Evolutionary conservation across 2,329 filamentous ascomycete genomes (phyloP), one percentile per base, ranked within the genome.

Genomic region (Albifimbria verrucaria): DNA sequence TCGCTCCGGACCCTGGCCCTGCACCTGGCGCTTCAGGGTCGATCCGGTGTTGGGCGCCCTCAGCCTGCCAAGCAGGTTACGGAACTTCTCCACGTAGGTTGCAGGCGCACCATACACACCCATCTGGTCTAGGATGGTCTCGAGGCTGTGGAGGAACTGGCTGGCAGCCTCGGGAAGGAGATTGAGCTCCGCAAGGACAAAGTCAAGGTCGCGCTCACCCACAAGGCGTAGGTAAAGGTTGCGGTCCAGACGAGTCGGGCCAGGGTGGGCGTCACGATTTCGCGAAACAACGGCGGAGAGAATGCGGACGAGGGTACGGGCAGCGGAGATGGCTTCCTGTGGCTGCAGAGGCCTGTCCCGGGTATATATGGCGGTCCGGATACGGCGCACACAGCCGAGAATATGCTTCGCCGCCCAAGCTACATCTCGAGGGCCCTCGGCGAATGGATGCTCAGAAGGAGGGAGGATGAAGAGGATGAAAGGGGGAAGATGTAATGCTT

Each of bases 401-500:
- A 83, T 70, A 52, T 81, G 79, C 5, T 60, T 64, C 1, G 77
- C 73, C 3, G 78, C 80, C 80, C 80, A 83, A 9, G 66, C 50
- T 1, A 78, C 76, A 53, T 78, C 61, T 18, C 65, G 62, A 1
- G 69, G 64, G 1, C 65, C 64, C 58, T 78, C 66, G 48, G 62
- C 50, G 18, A 50, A 50, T 5, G 28, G 15, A 7, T 20, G 17
- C 18, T 21, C 6, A 32, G 52, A 20, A 22, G 48, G 10, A 18
- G 50, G 39, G 43, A 46, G 18, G 25, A 21, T 12, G 25, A n/a
- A 18, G 46, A 15, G 15, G 25, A 7, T 21, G 46, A 17, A 12
- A 17, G 25, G 3, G 46, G 17, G 47, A 24, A 15, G 49, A 20
- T 43, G 26, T 47, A 28, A 24, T 26, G 20, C 26, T 39, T 9